Percentiles rank a stretch among this genome's conserved stretches.
phyloP scores from a whole-genome alignment of 352 stramenopile genomes.

The Pythium sukuiense region DNA sequence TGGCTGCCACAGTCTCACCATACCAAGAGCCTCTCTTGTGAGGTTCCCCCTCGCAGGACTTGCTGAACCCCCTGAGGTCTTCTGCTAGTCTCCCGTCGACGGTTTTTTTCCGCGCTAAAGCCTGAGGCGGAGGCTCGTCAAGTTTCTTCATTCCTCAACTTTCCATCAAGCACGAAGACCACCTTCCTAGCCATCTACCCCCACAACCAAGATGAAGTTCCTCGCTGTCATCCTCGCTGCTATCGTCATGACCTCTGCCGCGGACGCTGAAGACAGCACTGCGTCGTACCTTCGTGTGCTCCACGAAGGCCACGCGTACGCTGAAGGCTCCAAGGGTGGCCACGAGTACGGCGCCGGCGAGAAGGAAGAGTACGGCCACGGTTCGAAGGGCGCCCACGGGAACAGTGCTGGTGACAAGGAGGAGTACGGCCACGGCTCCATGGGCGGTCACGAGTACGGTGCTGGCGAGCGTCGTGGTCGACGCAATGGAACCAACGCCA shows the following conservation, averaged over 20 bases:
- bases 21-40: no score
- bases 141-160: constrained; percentile 5
- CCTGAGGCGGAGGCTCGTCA: no score
- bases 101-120: no score
- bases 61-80: no score
- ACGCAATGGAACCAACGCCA: not conserved
- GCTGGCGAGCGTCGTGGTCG: not conserved
- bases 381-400: not conserved
- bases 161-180: not conserved
- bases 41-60: no score
- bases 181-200: not conserved
- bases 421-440: not conserved
- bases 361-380: not conserved
- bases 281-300: not conserved
- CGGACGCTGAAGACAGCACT: not conserved
- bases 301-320: not conserved
- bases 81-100: no score
- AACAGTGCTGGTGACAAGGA: not conserved
- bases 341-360: not conserved
- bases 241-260: not conserved
- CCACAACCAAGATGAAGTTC: constrained; percentile 6
- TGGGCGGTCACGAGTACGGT: not conserved
- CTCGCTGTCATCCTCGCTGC: constrained; percentile 4
- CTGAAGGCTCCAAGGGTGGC: no score
- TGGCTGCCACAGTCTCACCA: no score